Base-by-base conservation (phyloP, 192 early-diverging fungal genomes). In the Haplosporangium gracile region DNA sequence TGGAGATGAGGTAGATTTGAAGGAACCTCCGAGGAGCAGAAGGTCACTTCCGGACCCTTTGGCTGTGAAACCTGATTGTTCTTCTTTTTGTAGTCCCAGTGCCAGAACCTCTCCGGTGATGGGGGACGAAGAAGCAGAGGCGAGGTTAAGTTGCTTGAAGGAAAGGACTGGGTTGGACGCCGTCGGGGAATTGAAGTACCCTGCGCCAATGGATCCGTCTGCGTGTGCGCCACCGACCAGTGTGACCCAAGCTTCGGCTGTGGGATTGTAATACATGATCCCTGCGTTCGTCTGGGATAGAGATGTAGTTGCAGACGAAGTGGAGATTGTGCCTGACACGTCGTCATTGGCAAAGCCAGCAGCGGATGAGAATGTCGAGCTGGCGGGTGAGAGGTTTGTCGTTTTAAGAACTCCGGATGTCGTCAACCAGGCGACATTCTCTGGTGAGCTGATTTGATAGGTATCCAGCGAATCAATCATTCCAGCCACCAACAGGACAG, bases 391-490 rank as follows among this genome's bases (percentile, higher is more conserved):
- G 29, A 85, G 40, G 16, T 85, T 85, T 53, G 72, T 32, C 15
- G 75, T 80, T 39, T 79, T 79, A 9, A 85, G 78, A n/a, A 38
- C 20, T 20, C 83, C 83, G 4, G 78, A 32, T 24, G 40, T 9
- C 3, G 55, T 85, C 7, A 85, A 34, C 83, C 83, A 85, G 55
- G 78, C 83, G 69, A 80, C 77, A 43, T 74, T 77, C 57, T 79
- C 70, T 10, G 83, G 78, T 24, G 63, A 43, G 4, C 15, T 22
- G 29, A 80, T 70, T 26, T 80, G 68, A 43, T 85, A 85, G 1
- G 78, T 74, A n/a, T 85, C 83, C 51, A 85, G 20, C 4, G 83
- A 85, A 49, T 76, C 60, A 57, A 85, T 80, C 45, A 15, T 34
- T 4, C 83, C 83, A 24, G 83, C 83, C 8, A 80, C 70, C 16